Percentiles rank a stretch among this genome's conserved stretches.
Evolutionary conservation across 2,329 filamentous ascomycete species (phyloP).

Genomic region (Pyricularia sp.): DNA sequence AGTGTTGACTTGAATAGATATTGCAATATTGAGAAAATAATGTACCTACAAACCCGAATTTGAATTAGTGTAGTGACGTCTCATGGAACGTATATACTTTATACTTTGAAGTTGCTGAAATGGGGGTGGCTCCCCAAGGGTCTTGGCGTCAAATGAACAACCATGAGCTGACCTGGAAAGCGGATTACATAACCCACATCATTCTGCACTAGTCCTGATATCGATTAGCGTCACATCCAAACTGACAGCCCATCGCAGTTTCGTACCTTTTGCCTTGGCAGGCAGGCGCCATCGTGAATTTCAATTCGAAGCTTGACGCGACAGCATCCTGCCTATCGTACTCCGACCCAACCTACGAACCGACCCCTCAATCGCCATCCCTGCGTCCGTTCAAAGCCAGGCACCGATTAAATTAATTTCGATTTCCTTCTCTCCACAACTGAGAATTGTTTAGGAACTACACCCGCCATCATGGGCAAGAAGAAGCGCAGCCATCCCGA

Average conservation of each 20-base stretch:
- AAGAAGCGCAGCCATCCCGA: constrained; percentile 80
- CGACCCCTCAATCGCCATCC: neutral
- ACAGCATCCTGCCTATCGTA: neutral
- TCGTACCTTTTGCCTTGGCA: neutral
- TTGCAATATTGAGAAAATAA: too few species aligned
- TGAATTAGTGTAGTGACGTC: too few species aligned
- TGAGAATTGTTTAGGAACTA: neutral
- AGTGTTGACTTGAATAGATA: neutral
- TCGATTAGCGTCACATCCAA: neutral
- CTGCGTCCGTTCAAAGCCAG: neutral
- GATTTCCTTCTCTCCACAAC: neutral
- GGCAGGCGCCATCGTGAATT: neutral
- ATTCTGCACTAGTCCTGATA: neutral
- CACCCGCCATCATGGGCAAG: constrained; percentile 54
- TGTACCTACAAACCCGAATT: too few species aligned
- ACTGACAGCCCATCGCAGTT: neutral
- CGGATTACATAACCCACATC: neutral
- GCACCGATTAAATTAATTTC: neutral
- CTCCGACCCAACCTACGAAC: neutral
- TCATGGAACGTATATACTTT: too few species aligned
- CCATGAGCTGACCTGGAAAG: neutral
- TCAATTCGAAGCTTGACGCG: neutral
- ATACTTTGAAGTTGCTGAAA: too few species aligned
- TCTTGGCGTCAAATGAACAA: neutral
- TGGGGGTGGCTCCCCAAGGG: too few species aligned